phyloP scores from a whole-genome alignment of 2,329 filamentous ascomycete genomes.

The Chaetomium sp. region DNA sequence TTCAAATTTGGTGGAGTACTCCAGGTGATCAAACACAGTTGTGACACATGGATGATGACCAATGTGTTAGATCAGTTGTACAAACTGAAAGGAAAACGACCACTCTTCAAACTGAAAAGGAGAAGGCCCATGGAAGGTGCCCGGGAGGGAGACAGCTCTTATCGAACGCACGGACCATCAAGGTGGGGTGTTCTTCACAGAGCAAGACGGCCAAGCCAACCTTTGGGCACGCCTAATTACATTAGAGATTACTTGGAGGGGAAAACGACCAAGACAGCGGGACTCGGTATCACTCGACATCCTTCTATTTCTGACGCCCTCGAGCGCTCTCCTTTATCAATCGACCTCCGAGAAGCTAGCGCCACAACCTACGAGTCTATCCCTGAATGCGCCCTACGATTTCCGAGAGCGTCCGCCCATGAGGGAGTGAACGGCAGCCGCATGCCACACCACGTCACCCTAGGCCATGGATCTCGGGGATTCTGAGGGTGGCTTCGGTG shows the following conservation, averaged over 20 bases:
- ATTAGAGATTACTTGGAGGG: conserved; percentile 16
- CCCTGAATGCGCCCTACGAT: conserved; percentile 20
- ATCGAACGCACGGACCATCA: conserved; percentile 25
- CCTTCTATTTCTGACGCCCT: background rate
- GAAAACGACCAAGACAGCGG: background rate
- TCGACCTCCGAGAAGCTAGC: background rate
- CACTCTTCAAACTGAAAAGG: background rate
- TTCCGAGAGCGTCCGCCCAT: conserved; percentile 16
- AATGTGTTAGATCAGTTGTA: background rate
- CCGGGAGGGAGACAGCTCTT: too few relatives aligned
- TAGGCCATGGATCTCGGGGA: conserved; percentile 63
- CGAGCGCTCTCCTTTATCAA: background rate
- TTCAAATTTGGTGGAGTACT: background rate
- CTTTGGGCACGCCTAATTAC: conserved; percentile 22
- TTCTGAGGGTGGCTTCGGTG: conserved; percentile 39
- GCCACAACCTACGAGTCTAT: background rate
- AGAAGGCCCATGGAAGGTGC: background rate
- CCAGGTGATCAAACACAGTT: background rate
- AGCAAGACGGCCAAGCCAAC: conserved; percentile 16
- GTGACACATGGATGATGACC: background rate
- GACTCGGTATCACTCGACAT: conserved; percentile 5
- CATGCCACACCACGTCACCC: conserved; percentile 35
- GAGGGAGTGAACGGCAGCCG: conserved; percentile 27
- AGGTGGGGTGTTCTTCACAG: conserved; percentile 25
- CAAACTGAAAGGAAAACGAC: background rate